These are phyloP conservation scores for Xylaria sp. DNA, from an alignment of 2,329 filamentous ascomycete genomes.

Conservation along the genomic window DNA sequence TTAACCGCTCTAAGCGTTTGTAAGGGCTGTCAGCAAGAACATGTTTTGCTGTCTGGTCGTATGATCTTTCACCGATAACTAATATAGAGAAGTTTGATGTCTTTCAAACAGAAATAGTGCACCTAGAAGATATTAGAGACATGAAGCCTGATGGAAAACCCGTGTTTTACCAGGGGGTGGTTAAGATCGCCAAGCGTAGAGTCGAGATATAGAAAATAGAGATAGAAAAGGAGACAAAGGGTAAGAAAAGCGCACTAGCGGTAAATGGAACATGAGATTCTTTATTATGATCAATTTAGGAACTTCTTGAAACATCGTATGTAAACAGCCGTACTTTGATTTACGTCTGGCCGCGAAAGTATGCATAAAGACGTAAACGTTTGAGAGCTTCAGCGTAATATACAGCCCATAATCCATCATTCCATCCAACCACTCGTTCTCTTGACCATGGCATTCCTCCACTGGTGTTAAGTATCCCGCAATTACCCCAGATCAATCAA, in stretches of 20 bases:
- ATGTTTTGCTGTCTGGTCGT: too few relatives aligned
- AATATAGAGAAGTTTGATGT: too few relatives aligned
- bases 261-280: background rate
- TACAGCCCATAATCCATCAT: background rate
- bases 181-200: too few relatives aligned
- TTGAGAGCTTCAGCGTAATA: background rate
- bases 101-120: too few relatives aligned
- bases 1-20: too few relatives aligned
- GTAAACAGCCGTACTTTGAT: background rate
- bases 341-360: background rate
- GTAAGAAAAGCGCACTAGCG: background rate
- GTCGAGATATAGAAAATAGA: background rate
- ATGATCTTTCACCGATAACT: too few relatives aligned
- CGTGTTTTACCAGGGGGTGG: background rate
- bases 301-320: background rate
- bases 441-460: background rate
- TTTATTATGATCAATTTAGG: background rate
- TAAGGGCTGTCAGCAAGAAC: too few relatives aligned
- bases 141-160: too few relatives aligned
- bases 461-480: background rate
- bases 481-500: constrained; percentile 54
- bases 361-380: background rate
- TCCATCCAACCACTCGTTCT: too few relatives aligned
- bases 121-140: background rate
- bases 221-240: background rate